Conservation (phyloP, 257 asterid species). For the Penstemon davidsonii region DNA sequence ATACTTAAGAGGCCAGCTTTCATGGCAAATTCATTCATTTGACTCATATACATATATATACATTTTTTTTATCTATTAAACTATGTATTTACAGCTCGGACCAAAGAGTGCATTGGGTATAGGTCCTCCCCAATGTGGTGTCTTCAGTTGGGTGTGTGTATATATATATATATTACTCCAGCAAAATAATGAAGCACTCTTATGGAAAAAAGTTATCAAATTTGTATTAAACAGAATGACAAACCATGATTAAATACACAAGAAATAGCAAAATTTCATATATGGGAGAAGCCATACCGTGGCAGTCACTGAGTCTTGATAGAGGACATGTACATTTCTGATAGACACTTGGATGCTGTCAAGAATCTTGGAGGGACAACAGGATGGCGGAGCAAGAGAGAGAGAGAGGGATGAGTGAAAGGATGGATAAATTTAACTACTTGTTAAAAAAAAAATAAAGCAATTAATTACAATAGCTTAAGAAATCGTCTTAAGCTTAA, state of each 20-base stretch:
- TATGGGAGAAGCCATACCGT: conserved; percentile 50
- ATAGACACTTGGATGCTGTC: conserved; percentile 92
- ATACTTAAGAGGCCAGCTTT: conserved; percentile 7
- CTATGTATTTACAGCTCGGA: too few relatives aligned
- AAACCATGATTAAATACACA: conserved; percentile 9
- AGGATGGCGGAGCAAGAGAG: conserved; percentile 23
- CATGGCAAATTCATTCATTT: conserved; percentile 1
- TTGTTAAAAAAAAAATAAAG: background rate
- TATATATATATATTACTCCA: too few relatives aligned
- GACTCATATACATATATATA: conserved; percentile 10
- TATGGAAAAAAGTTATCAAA: background rate
- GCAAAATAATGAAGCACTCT: background rate
- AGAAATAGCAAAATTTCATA: conserved; percentile 10
- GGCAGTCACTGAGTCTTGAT: conserved; percentile 46
- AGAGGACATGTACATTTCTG: conserved; percentile 78
- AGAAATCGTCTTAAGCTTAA: background rate
- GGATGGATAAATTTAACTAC: conserved; percentile 24
- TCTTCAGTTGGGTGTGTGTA: too few relatives aligned
- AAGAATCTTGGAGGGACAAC: conserved; percentile 59
- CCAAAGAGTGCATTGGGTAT: too few relatives aligned
- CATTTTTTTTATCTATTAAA: too few relatives aligned
- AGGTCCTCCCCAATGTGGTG: too few relatives aligned
- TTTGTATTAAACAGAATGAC: conserved; percentile 13
- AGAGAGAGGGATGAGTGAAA: conserved; percentile 22
- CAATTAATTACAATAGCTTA: conserved; percentile 1